Percentiles rank a stretch among this genome's conserved stretches.
phyloP scores from a whole-genome alignment of 345 rosid species.

The Bretschneidera sinensis region DNA sequence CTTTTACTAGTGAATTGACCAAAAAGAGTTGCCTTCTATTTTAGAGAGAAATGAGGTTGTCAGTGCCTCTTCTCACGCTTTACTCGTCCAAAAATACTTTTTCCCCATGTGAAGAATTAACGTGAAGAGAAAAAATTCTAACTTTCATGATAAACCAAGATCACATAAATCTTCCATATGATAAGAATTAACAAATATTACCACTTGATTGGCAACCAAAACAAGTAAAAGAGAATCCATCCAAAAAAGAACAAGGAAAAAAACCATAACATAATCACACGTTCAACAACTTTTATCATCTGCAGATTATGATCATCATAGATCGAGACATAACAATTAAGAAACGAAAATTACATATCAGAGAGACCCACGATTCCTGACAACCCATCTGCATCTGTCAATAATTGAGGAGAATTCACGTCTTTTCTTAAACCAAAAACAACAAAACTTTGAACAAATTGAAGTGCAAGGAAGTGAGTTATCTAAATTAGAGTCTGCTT shows the following conservation, averaged over 20 bases:
- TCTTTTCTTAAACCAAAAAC: slow-evolving; percentile 21
- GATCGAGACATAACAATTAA: slow-evolving; percentile 31
- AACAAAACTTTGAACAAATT: slow-evolving; percentile 23
- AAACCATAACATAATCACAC: slow-evolving; percentile 11
- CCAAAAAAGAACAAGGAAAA: slow-evolving; percentile 10
- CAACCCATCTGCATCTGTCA: slow-evolving; percentile 46
- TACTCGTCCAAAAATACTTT: too few species aligned
- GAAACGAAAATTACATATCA: slow-evolving; percentile 38
- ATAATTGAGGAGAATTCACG: slow-evolving; percentile 25
- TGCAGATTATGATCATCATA: slow-evolving; percentile 34
- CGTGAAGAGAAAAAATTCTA: not conserved
- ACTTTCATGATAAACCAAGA: slow-evolving; percentile 31
- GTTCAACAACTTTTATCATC: slow-evolving; percentile 22
- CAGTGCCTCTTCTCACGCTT: too few species aligned
- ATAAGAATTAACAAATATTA: slow-evolving; percentile 7
- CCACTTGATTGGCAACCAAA: slow-evolving; percentile 26
- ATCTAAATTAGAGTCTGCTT: slow-evolving; percentile 27
- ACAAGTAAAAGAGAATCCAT: slow-evolving; percentile 17
- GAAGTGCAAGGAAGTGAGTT: slow-evolving; percentile 28
- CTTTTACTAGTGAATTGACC: too few species aligned
- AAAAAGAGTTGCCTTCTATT: too few species aligned
- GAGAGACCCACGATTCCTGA: slow-evolving; percentile 30
- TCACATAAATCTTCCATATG: slow-evolving; percentile 22
- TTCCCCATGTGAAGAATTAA: slow-evolving; percentile 1
- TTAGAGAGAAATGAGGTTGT: too few species aligned